A percentile compares a stretch with the other conserved stretches of the same genome.
These are phyloP conservation scores for Penicillium hordei DNA, from an alignment of 2,329 filamentous ascomycete species.

Conservation along the genomic window DNA sequence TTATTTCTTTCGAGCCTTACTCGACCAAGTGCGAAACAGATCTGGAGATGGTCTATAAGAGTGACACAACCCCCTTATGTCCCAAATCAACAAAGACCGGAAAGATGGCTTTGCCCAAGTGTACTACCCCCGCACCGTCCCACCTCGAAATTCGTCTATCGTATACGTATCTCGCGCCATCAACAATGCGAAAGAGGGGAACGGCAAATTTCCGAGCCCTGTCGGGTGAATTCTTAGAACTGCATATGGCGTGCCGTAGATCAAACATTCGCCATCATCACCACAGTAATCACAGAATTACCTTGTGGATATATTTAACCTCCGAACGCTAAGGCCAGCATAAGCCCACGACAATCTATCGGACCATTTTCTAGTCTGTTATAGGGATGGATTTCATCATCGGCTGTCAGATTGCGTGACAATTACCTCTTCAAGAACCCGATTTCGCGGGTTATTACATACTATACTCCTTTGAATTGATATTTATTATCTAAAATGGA, in stretches of 20 bases:
- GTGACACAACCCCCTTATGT: not conserved
- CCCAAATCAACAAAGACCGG: not conserved
- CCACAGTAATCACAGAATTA: constrained; percentile 17
- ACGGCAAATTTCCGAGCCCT: not conserved
- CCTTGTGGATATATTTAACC: not conserved
- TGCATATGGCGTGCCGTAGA: not conserved
- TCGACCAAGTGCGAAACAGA: not conserved
- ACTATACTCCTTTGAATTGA: not conserved
- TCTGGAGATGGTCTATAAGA: not conserved
- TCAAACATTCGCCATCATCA: constrained; percentile 24
- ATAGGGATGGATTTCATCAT: constrained; percentile 16
- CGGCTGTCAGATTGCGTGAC: constrained; percentile 19
- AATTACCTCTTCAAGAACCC: not conserved
- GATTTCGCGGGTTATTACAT: not conserved
- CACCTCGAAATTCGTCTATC: constrained; percentile 6
- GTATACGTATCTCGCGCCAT: constrained; percentile 17
- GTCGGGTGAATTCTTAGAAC: not conserved
- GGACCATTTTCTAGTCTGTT: not conserved
- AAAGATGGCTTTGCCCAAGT: not conserved
- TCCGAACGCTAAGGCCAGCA: not conserved
- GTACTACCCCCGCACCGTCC: not conserved
- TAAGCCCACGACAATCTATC: not conserved
- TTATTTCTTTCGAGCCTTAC: not conserved
- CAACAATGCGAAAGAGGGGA: not conserved
- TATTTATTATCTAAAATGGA: not conserved